phyloP scores from a whole-genome alignment of 345 rosid species.

The Excoecaria agallocha region DNA sequence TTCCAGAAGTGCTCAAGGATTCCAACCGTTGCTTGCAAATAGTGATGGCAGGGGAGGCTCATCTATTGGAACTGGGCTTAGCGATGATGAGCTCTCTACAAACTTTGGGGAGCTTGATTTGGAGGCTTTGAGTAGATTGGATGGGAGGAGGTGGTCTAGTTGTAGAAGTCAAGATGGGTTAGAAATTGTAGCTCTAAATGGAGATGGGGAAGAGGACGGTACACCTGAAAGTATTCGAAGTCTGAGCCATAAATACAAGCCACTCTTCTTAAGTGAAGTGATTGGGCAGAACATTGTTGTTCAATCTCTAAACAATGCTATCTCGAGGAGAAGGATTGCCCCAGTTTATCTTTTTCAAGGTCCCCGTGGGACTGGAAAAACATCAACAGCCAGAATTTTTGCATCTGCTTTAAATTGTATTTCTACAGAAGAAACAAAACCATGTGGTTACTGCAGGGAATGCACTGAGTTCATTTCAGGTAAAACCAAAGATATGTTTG shows the following conservation, averaged over 20 bases:
- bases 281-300: slow-evolving; percentile 90
- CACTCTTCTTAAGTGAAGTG: slow-evolving; percentile 74
- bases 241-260: slow-evolving; percentile 87
- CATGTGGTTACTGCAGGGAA: slow-evolving; percentile 80
- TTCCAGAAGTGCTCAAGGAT: slow-evolving; percentile 61
- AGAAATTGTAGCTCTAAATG: slow-evolving; percentile 55
- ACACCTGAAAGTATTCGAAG: slow-evolving; percentile 58
- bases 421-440: slow-evolving; percentile 64
- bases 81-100: slow-evolving; percentile 93
- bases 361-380: slow-evolving; percentile 92
- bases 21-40: slow-evolving; percentile 72
- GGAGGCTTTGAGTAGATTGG: slow-evolving; percentile 98
- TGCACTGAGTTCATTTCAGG: slow-evolving; percentile 78
- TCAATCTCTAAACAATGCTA: slow-evolving; percentile 73
- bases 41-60: slow-evolving; percentile 73
- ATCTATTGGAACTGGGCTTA: slow-evolving; percentile 61
- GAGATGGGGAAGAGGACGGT: slow-evolving; percentile 68
- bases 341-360: slow-evolving; percentile 96
- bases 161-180: slow-evolving; percentile 85
- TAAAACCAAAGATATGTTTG: slow-evolving; percentile 59
- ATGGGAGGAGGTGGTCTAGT: slow-evolving; percentile 96
- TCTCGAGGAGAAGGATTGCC: slow-evolving; percentile 73
- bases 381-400: slow-evolving; percentile 85
- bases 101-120: slow-evolving; percentile 87
- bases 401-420: slow-evolving; percentile 82